Conservation (phyloP, 2,329 filamentous ascomycete genomes). For the Ophiognomonia clavigignenti-juglandacearum region DNA sequence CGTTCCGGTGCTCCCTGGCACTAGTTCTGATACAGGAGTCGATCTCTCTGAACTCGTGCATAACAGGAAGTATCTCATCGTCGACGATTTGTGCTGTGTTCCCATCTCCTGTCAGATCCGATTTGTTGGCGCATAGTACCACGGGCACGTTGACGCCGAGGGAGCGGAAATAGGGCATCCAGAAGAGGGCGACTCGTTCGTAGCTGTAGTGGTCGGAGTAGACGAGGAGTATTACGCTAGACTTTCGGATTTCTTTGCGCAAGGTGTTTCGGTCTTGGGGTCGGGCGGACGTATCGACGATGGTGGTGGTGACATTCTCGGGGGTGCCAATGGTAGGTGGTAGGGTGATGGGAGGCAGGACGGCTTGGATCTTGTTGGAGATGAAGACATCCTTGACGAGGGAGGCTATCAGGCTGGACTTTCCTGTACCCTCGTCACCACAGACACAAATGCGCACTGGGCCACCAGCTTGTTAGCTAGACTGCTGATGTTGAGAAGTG, state of each 20-base stretch:
- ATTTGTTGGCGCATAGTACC: constrained; percentile 94
- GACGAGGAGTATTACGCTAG: constrained; percentile 92
- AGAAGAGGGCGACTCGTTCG: constrained; percentile 92
- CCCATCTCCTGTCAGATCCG: constrained; percentile 73
- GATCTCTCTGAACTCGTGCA: constrained; percentile 98
- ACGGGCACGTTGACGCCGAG: constrained; percentile 98
- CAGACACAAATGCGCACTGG: constrained; percentile 88
- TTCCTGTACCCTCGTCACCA: constrained; percentile 93
- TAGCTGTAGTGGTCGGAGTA: constrained; percentile 99
- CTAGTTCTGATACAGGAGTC: constrained; percentile 96
- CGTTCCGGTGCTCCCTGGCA: constrained; percentile 85
- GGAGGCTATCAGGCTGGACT: constrained; percentile 88
- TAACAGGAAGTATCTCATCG: constrained; percentile 96
- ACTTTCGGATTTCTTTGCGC: constrained; percentile 91
- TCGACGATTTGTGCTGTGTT: constrained; percentile 81
- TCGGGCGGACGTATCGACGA: constrained; percentile 93
- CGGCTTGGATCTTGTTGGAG: constrained; percentile 82
- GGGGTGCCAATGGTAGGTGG: constrained; percentile 89
- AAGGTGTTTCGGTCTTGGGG: constrained; percentile 88
- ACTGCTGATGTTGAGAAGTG: neutral
- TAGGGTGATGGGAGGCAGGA: constrained; percentile 92
- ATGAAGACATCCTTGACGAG: constrained; percentile 97
- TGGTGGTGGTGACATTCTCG: constrained; percentile 94
- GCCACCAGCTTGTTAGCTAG: constrained; percentile 14
- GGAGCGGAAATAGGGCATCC: constrained; percentile 97